Base-by-base conservation (phyloP, 495 filamentous ascomycete species). In the Penicillium ucsense region DNA sequence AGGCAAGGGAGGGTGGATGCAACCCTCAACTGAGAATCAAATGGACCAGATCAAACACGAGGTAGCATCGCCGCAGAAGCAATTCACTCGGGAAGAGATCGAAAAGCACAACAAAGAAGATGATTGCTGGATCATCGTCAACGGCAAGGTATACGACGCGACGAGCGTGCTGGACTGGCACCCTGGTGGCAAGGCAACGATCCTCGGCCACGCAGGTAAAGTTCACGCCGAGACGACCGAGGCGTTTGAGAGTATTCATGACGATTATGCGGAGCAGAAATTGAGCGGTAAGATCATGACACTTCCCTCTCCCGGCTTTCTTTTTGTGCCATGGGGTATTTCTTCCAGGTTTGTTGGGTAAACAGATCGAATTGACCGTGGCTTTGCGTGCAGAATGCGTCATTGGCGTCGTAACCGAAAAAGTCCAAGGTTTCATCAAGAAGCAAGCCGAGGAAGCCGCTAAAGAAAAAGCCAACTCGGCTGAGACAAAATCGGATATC, bases 91-190 rank as follows among this genome's bases (percentile, higher is more conserved):
- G 4, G 39, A 41, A 41, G 39, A 41, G 39, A 41, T 41, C 6
- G 39, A 41, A 11, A 41, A 41, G 39, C 89, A 94, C 54, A 67
- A 76, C 54, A 85, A 79, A 9, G 68, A 70, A 5, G 72, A 80
- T 43, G 85, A 92, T 56, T 91, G 81, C 61, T 94, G 80, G 77
- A 88, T 94, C 48, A 84, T 86, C 55, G 78, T 89, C 49, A 79
- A 79, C 50, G 89, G 85, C 38, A 79, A 76, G 34, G 88, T 95
- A n/a, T 95, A 94, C 65, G 88, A 95, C 61, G 77, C 90, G 36
- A 71, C 83, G 3, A 80, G 47, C 20, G 57, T 61, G 3, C 33
- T 63, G 6, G 42, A 44, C 4, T 57, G 51, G 50, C 62, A 65
- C 49, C 62, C 62, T 5, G 62, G 62, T 11, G 60, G 62, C 20